Percentiles rank a stretch among this genome's conserved stretches.
phyloP scores from a whole-genome alignment of 345 rosid genomes.

The Sonneratia caseolaris region DNA sequence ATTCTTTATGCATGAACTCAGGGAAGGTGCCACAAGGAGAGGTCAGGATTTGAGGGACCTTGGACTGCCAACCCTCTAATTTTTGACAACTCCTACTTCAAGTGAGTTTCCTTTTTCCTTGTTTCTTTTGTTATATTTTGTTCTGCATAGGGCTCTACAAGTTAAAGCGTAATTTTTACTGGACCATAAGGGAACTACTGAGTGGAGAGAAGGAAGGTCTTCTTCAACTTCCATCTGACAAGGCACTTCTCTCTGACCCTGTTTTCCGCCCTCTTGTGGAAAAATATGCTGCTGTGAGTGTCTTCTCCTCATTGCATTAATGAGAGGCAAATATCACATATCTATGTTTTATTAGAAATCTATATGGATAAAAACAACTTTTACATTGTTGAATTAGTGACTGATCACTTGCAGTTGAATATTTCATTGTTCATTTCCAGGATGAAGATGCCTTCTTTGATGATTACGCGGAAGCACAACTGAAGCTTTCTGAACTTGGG shows the following conservation, averaged over 20 bases:
- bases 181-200: slow-evolving; percentile 59
- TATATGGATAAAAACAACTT: neutral
- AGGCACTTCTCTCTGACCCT: slow-evolving; percentile 76
- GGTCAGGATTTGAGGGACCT: slow-evolving; percentile 95
- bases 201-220: slow-evolving; percentile 79
- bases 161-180: neutral
- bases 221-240: slow-evolving; percentile 68
- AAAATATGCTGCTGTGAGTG: slow-evolving; percentile 71
- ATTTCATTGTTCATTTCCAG: slow-evolving; percentile 19
- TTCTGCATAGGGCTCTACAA: neutral
- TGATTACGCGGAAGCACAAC: slow-evolving; percentile 71
- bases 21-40: slow-evolving; percentile 96
- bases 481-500: slow-evolving; percentile 97
- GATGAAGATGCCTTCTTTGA: slow-evolving; percentile 88
- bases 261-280: slow-evolving; percentile 81
- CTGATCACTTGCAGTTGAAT: neutral
- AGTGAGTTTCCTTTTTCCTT: slow-evolving; percentile 25
- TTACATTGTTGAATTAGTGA: neutral
- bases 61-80: slow-evolving; percentile 87
- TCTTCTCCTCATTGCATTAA: neutral
- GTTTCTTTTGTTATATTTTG: neutral
- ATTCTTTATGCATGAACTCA: slow-evolving; percentile 10
- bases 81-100: slow-evolving; percentile 90
- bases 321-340: neutral
- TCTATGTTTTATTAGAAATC: too few species aligned